These are phyloP conservation scores for Straminergon stramineum DNA, from an alignment of 225 moss, liverwort and hornwort genomes.

Conservation along the genomic window DNA sequence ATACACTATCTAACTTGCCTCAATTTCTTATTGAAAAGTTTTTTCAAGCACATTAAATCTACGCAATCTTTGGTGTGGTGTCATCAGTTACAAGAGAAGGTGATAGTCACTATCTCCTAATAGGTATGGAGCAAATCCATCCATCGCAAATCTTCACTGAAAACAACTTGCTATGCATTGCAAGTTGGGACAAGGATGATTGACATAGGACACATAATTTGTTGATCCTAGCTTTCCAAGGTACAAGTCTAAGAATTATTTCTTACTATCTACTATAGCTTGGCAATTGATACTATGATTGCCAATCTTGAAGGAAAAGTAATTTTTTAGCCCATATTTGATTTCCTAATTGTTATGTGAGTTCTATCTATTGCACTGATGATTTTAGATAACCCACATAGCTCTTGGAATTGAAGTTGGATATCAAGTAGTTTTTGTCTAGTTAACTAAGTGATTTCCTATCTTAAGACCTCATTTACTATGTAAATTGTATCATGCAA, in stretches of 20 bases:
- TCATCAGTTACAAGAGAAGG: accelerated
- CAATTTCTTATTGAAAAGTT: neutral
- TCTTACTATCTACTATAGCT: no score
- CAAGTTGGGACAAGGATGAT: neutral
- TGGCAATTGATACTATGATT: no score
- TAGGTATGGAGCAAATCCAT: neutral
- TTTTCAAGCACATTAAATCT: neutral
- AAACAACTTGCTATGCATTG: neutral
- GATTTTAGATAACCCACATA: no score
- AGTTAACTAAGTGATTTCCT: neutral
- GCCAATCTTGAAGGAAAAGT: no score
- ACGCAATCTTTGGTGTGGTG: neutral
- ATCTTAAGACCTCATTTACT: neutral
- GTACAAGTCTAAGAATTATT: neutral
- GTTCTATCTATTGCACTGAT: neutral
- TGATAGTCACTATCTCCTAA: neutral
- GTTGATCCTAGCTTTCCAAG: neutral
- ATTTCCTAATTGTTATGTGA: neutral
- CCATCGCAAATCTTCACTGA: neutral
- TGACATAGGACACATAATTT: neutral
- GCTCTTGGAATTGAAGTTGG: neutral
- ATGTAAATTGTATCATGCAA: accelerated
- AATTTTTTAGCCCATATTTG: neutral
- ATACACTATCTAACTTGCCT: accelerated
- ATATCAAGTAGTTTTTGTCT: neutral